Evolutionary conservation across 2,329 filamentous ascomycete species (phyloP).

Genomic region (Davidsoniella eucalypti): DNA sequence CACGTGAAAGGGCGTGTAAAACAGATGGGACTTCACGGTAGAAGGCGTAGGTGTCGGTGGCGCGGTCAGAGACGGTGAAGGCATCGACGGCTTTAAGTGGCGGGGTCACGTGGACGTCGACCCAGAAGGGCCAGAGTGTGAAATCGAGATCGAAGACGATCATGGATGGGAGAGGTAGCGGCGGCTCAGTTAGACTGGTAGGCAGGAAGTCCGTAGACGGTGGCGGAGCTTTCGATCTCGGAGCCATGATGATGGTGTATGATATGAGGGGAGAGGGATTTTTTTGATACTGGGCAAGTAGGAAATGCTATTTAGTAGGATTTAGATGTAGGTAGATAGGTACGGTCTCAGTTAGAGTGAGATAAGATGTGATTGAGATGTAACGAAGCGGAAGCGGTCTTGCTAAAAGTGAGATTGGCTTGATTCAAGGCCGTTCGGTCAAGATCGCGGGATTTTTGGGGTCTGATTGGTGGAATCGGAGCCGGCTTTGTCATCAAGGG

Average conservation of each 20-base stretch:
- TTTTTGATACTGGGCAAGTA: not conserved
- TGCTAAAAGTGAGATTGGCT: no score
- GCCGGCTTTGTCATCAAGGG: no score
- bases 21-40: conserved; percentile 54
- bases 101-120: conserved; percentile 74
- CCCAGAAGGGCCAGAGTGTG: conserved; percentile 98
- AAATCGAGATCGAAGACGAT: conserved; percentile 95
- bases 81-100: conserved; percentile 41
- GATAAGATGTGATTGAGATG: not conserved
- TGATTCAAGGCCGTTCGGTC: no score
- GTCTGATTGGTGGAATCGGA: no score
- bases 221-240: conserved; percentile 15
- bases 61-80: conserved; percentile 31
- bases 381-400: no score
- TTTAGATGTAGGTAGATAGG: not conserved
- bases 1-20: conserved; percentile 38
- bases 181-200: conserved; percentile 31
- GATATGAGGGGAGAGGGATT: not conserved
- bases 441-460: no score
- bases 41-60: conserved; percentile 52
- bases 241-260: conserved; percentile 5
- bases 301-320: not conserved
- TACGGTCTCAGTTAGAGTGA: not conserved
- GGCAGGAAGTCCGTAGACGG: conserved; percentile 20
- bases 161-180: conserved; percentile 58